Percentiles rank a stretch among this genome's conserved stretches.
Conservation (phyloP, 108 stramenopile genomes). For the Schizochytrium sp. region DNA sequence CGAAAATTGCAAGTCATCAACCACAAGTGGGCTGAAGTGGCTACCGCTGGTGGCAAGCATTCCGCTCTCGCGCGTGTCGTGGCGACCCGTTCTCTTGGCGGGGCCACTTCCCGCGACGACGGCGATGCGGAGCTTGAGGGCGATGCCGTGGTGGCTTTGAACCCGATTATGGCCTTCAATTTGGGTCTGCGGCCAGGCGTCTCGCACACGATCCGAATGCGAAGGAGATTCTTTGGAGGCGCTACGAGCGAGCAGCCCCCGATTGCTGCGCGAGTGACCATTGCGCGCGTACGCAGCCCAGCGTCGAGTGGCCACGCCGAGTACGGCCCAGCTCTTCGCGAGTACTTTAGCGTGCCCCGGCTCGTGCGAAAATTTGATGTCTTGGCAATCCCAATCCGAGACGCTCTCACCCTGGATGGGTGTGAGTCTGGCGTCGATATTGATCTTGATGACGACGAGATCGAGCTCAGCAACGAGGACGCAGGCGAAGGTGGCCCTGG, state of each 20-base stretch:
- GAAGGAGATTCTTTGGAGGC: not conserved
- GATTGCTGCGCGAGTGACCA: not conserved
- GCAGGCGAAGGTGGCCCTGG: not conserved
- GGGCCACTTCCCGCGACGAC: not conserved
- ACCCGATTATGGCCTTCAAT: not conserved
- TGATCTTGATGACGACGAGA: conserved; percentile 1
- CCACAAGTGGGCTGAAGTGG: not conserved
- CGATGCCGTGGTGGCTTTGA: not conserved
- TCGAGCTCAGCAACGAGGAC: not conserved
- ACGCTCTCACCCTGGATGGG: not conserved
- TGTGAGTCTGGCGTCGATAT: not conserved
- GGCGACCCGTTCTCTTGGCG: not conserved
- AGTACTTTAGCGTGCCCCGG: not conserved
- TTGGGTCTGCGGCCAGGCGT: not conserved
- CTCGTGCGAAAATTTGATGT: not conserved
- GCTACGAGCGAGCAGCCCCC: not conserved
- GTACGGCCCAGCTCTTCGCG: conserved; percentile 11
- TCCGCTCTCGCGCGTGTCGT: not conserved
- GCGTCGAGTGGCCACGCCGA: not conserved
- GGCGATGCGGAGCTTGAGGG: not conserved
- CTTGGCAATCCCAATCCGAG: not conserved
- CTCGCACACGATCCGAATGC: not conserved
- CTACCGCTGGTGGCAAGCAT: not conserved
- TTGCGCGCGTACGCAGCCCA: conserved; percentile 2
- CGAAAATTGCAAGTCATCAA: not conserved